phyloP scores from a whole-genome alignment of 2,329 filamentous ascomycete species.

The Talaromyces sp. region DNA sequence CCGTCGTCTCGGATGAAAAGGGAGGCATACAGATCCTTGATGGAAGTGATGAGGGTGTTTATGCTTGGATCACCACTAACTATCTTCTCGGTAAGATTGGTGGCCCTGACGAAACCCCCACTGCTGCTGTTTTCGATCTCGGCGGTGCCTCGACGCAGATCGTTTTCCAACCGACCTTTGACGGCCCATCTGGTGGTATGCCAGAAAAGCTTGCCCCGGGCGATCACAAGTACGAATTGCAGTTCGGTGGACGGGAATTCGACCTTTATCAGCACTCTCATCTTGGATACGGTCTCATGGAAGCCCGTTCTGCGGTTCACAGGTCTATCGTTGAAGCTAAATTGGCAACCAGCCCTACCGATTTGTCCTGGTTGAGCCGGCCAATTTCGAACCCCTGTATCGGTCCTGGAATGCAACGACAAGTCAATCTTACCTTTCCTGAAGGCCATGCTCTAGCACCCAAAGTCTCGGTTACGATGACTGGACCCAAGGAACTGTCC shows the following conservation, averaged over 20 bases:
- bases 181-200: slow-evolving; percentile 70
- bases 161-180: slow-evolving; percentile 95
- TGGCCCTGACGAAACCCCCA: slow-evolving; percentile 81
- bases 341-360: slow-evolving; percentile 58
- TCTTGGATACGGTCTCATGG: slow-evolving; percentile 94
- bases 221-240: slow-evolving; percentile 91
- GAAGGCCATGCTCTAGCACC: slow-evolving; percentile 64
- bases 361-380: slow-evolving; percentile 65
- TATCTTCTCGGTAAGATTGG: slow-evolving; percentile 98
- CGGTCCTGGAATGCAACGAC: slow-evolving; percentile 70
- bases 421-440: slow-evolving; percentile 69
- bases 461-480: slow-evolving; percentile 75
- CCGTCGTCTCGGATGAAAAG: slow-evolving; percentile 79
- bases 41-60: slow-evolving; percentile 93
- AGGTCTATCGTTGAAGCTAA: slow-evolving; percentile 69
- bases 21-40: slow-evolving; percentile 96
- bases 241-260: slow-evolving; percentile 87
- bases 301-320: slow-evolving; percentile 84
- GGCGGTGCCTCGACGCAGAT: slow-evolving; percentile 97
- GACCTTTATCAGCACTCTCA: slow-evolving; percentile 97
- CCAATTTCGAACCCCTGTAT: slow-evolving; percentile 83
- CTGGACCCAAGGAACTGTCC: slow-evolving; percentile 66
- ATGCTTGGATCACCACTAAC: slow-evolving; percentile 98
- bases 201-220: slow-evolving; percentile 80
- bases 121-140: slow-evolving; percentile 92